Evolutionary conservation across 2,329 filamentous ascomycete species (phyloP), one percentile per base, ranked within the genome.

Genomic region (Ampelomyces quisqualis): DNA sequence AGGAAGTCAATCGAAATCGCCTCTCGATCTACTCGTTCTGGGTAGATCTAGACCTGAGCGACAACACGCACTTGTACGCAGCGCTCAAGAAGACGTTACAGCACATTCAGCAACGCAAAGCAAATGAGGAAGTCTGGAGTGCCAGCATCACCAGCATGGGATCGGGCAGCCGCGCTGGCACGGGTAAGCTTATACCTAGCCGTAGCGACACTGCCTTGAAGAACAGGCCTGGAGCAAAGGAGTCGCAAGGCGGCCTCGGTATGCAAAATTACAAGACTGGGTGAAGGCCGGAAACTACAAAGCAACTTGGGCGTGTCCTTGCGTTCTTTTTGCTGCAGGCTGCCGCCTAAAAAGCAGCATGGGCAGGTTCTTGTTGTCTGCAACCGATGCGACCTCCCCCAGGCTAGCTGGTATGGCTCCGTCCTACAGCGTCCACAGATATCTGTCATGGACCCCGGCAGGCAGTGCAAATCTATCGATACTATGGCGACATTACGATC

Each of bases 1-100:
- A 63, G 31, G 53, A 55, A 3, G 50, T 65, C 8, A 67, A 66
- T 26, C 49, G 55, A 4, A 62, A 62, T 27, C 38, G 43, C 0
- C 39, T 66, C 5, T 57, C 54, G 7, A 58, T 67, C n/a, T 67
- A 66, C 37, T 59, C 53, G 0, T 67, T 67, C 38, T 67, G 64
- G 64, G 63, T 65, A 9, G 64, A 67, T 30, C 55, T 67, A 6
- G 63, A 67, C 27, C 55, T 65, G 46, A 55, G 57, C 37, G 63
- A 67, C 32, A 67, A 67, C 27, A 47, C 54, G 32, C 60, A 67
- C 34, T 28, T 67, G 22, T 67, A 66, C 28, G 57, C 58, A 6
- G 63, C 64, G 39, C 47, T 67, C 7, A 67, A 65, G 45, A 63
- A 61, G 38, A 67, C 63, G 7, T 35, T 67, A 17, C 34, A 51